These are phyloP conservation scores for Medicago truncatula DNA, from an alignment of 306 rosid species.

Conservation along the genomic window MtrunA17r5.0-ANR NC_053042.1:42197501-42198000, in stretches of 20 bases:
- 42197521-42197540: slow-evolving; percentile 78
- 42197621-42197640: slow-evolving; percentile 75
- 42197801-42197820: slow-evolving; percentile 16
- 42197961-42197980: slow-evolving; percentile 34
- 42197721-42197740: slow-evolving; percentile 22
- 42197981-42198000: slow-evolving; percentile 19
- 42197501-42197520: slow-evolving; percentile 63
- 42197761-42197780: slow-evolving; percentile 17
- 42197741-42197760: slow-evolving; percentile 17
- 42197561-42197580: slow-evolving; percentile 94
- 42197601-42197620: slow-evolving; percentile 98
- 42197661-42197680: slow-evolving; percentile 21
- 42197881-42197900: slow-evolving; percentile 11
- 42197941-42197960: slow-evolving; percentile 14
- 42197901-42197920: background rate
- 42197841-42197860: slow-evolving; percentile 20
- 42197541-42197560: slow-evolving; percentile 98
- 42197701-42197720: slow-evolving; percentile 21
- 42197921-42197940: background rate
- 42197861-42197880: slow-evolving; percentile 1
- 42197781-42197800: slow-evolving; percentile 1
- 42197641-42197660: background rate
- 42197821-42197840: slow-evolving; percentile 9
- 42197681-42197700: slow-evolving; percentile 8
- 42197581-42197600: slow-evolving; percentile 97